Conservation (phyloP, 148 eudicot species). For the Rhododendron simsii region DNA sequence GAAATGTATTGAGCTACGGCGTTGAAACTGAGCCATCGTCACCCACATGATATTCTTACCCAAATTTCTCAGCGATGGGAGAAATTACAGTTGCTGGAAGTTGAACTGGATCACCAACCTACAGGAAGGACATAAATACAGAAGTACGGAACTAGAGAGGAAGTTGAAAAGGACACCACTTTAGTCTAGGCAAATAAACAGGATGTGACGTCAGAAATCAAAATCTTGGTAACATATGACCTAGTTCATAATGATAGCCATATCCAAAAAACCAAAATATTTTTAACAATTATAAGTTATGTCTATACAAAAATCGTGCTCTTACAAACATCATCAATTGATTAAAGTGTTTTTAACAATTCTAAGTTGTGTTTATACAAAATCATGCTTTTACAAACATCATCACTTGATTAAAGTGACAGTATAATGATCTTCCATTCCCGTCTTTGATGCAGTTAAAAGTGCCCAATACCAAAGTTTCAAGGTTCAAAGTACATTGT, state of each 20-base stretch:
- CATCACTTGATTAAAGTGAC: neutral
- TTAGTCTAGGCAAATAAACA: neutral
- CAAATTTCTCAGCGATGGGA: constrained; percentile 62
- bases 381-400: neutral
- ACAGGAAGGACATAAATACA: neutral
- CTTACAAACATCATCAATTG: neutral
- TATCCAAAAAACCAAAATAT: neutral
- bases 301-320: neutral
- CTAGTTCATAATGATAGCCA: neutral
- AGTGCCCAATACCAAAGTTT: neutral
- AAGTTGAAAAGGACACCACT: neutral
- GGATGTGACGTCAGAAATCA: neutral
- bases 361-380: neutral
- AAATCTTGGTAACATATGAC: neutral
- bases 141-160: neutral
- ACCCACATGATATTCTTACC: constrained; percentile 33
- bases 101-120: constrained; percentile 99
- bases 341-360: neutral
- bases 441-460: neutral
- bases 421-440: neutral
- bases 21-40: neutral
- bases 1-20: neutral
- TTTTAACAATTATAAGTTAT: neutral
- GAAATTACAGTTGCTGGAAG: constrained; percentile 98
- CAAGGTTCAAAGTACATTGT: neutral